Evolutionary conservation across 148 eudicot genomes (phyloP).

Genomic region (Cornus kousa): DNA sequence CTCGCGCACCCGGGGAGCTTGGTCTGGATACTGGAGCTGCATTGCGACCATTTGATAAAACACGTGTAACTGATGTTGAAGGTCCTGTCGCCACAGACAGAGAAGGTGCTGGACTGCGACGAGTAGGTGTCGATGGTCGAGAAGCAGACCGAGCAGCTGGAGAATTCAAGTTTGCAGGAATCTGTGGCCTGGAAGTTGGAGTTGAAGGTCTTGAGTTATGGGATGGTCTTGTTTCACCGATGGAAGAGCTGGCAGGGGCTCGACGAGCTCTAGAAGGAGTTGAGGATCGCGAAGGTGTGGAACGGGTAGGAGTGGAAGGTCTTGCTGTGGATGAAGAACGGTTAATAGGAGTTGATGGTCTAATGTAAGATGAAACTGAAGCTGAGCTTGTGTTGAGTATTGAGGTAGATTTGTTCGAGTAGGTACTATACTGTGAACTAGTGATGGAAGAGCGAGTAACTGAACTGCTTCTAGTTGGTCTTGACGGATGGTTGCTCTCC

Average conservation of each 20-base stretch:
- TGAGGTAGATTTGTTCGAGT: conserved; percentile 63
- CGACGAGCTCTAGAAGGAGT: conserved; percentile 75
- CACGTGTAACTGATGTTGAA: conserved; percentile 50
- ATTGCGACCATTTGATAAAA: conserved; percentile 46
- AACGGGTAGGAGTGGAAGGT: conserved; percentile 74
- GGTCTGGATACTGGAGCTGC: conserved; percentile 64
- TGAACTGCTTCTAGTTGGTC: conserved; percentile 87
- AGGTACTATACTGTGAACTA: conserved; percentile 48
- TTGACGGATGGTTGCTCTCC: conserved; percentile 58
- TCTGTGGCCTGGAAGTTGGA: conserved; percentile 79
- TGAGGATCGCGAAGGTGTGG: conserved; percentile 62
- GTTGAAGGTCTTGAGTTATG: conserved; percentile 88
- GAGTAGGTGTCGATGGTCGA: conserved; percentile 92
- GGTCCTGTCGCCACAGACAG: conserved; percentile 43
- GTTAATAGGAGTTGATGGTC: conserved; percentile 76
- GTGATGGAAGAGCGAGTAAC: conserved; percentile 84
- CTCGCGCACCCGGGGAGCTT: conserved; percentile 82
- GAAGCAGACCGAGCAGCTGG: conserved; percentile 55
- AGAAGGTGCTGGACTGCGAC: conserved; percentile 56
- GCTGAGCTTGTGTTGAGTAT: conserved; percentile 93
- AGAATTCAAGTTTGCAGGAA: conserved; percentile 49
- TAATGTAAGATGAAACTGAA: conserved; percentile 89
- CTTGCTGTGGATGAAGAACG: conserved; percentile 76
- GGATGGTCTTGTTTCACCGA: conserved; percentile 57
- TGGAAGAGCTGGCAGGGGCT: conserved; percentile 42